phyloP scores from a whole-genome alignment of 2,329 filamentous ascomycete genomes.

The Aschersonia sp. region DNA sequence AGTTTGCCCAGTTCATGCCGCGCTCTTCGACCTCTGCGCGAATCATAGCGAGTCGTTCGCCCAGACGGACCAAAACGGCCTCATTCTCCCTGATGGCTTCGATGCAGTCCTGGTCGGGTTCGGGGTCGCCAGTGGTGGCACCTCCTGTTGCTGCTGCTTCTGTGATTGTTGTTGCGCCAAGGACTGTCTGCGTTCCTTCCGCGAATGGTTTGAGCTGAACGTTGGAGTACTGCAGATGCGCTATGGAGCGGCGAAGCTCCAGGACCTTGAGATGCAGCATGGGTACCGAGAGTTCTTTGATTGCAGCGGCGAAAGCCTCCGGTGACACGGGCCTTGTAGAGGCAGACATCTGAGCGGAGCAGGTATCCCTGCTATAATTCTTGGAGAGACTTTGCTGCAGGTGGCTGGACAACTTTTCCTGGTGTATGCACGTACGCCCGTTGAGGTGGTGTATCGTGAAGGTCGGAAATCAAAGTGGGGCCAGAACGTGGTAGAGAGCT shows the following conservation, averaged over 20 bases:
- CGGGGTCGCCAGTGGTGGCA: background rate
- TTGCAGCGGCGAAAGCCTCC: slow-evolving; percentile 49
- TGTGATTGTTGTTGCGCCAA: slow-evolving; percentile 6
- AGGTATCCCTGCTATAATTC: too few species aligned
- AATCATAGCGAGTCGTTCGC: slow-evolving; percentile 48
- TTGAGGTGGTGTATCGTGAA: too few species aligned
- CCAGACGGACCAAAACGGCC: slow-evolving; percentile 51
- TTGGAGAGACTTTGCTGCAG: too few species aligned
- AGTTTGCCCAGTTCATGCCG: slow-evolving; percentile 33
- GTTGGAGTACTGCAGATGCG: slow-evolving; percentile 61
- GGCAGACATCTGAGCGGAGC: slow-evolving; percentile 38
- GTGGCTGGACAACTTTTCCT: too few species aligned
- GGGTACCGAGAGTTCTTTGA: slow-evolving; percentile 49
- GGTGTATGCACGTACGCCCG: too few species aligned
- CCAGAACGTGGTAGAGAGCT: too few species aligned
- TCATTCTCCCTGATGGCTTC: slow-evolving; percentile 64
- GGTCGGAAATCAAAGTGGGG: too few species aligned
- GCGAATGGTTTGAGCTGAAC: slow-evolving; percentile 57
- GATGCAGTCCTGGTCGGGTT: slow-evolving; percentile 52
- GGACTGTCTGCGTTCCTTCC: slow-evolving; percentile 26
- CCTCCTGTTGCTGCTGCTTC: background rate
- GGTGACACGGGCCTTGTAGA: slow-evolving; percentile 46
- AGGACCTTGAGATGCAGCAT: slow-evolving; percentile 60
- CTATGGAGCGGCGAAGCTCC: slow-evolving; percentile 61
- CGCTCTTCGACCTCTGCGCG: slow-evolving; percentile 47